A percentile compares a stretch with the other conserved stretches of the same genome.
These are phyloP conservation scores for Micractinium conductrix DNA, from an alignment of 139 green algal species.

Conservation along the genomic window DNA sequence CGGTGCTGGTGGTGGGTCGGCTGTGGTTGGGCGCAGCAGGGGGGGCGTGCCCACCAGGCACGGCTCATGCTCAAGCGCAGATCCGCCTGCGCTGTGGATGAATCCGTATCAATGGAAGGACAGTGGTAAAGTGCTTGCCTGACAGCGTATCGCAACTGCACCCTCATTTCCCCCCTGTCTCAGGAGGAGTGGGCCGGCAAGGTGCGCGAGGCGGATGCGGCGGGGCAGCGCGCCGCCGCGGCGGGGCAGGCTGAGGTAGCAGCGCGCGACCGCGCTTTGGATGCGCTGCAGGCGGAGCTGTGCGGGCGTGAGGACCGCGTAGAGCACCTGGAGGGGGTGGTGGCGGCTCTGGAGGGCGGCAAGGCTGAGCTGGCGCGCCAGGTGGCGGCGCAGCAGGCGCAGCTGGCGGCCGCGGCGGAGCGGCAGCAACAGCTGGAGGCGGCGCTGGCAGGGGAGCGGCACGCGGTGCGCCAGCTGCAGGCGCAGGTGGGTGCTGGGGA, in stretches of 20 bases:
- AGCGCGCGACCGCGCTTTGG: slow-evolving; percentile 1
- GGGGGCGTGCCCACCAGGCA: too few relatives aligned
- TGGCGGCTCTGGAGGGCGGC: not conserved
- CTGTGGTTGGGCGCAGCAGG: not conserved
- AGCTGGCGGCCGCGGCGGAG: slow-evolving; percentile 28
- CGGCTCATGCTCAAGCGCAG: too few relatives aligned
- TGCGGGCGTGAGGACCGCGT: not conserved
- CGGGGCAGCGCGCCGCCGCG: not conserved
- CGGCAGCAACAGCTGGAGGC: slow-evolving; percentile 29
- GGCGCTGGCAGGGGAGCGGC: slow-evolving; percentile 3
- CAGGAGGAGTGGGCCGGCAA: slow-evolving; percentile 23
- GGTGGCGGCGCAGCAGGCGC: slow-evolving; percentile 13
- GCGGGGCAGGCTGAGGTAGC: slow-evolving; percentile 16
- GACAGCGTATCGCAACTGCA: too few relatives aligned
- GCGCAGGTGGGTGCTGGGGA: slow-evolving; percentile 8
- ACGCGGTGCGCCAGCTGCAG: slow-evolving; percentile 9
- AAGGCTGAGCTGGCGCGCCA: slow-evolving; percentile 35
- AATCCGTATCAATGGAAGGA: too few relatives aligned
- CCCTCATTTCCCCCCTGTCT: too few relatives aligned
- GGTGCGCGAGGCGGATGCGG: slow-evolving; percentile 10
- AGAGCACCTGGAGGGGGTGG: not conserved
- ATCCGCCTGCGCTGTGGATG: too few relatives aligned
- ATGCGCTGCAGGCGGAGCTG: slow-evolving; percentile 12
- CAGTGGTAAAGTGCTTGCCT: too few relatives aligned
- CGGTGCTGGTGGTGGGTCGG: not conserved